These are phyloP conservation scores for Huiozyma sinensis DNA, from an alignment of 805 yeast species.

Conservation along the genomic window DNA sequence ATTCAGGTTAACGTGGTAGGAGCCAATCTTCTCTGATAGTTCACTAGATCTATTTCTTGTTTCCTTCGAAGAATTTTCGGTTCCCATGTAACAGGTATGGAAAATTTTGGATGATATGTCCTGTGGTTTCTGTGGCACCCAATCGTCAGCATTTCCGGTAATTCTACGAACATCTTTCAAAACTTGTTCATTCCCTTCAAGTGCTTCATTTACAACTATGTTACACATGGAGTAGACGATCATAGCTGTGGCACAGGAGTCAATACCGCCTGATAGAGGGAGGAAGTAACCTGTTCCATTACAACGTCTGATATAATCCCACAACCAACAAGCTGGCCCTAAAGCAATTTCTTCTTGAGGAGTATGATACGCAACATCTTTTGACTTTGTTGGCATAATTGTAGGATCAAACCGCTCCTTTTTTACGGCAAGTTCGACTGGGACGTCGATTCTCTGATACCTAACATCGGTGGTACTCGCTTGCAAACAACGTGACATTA, in stretches of 20 bases:
- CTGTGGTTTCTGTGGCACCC: conserved; percentile 63
- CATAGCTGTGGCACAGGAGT: conserved; percentile 93
- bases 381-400: conserved; percentile 45
- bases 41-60: conserved; percentile 76
- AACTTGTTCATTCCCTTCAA: conserved; percentile 63
- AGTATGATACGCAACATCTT: conserved; percentile 48
- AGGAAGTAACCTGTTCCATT: conserved; percentile 84
- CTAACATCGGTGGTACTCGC: conserved; percentile 30
- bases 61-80: conserved; percentile 80
- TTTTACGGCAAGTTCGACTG: conserved; percentile 56
- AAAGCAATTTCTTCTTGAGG: conserved; percentile 96
- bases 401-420: conserved; percentile 48
- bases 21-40: conserved; percentile 65
- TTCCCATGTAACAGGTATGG: conserved; percentile 93
- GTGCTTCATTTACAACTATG: conserved; percentile 61
- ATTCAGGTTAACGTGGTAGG: conserved; percentile 84
- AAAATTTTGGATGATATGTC: conserved; percentile 70
- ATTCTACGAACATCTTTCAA: conserved; percentile 62
- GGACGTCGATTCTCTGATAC: conserved; percentile 47
- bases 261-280: conserved; percentile 95
- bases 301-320: conserved; percentile 94
- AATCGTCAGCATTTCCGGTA: conserved; percentile 45
- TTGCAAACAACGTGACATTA: conserved; percentile 70
- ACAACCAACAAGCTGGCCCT: conserved; percentile 99
- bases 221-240: conserved; percentile 93